Evolutionary conservation across 2,329 filamentous ascomycete species (phyloP).

Genomic region (Trichoderma asperellum): DNA sequence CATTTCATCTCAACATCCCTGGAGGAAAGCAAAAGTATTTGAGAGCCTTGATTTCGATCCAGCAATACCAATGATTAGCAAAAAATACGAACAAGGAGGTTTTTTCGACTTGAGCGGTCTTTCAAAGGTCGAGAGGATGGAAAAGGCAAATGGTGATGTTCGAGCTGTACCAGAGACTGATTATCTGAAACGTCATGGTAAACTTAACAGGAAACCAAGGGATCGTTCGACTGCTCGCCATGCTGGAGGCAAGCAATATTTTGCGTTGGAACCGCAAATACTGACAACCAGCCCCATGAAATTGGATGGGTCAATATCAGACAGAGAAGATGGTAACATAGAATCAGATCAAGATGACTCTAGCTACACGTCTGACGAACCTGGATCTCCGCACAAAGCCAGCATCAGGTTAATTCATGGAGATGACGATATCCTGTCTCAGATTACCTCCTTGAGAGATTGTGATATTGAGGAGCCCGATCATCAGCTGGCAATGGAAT

Average conservation of each 20-base stretch:
- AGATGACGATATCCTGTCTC: constrained; percentile 59
- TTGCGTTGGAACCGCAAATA: constrained; percentile 35
- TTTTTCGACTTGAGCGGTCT: constrained; percentile 53
- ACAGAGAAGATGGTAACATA: constrained; percentile 55
- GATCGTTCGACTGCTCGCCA: constrained; percentile 33
- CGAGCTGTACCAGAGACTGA: constrained; percentile 51
- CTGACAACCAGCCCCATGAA: constrained; percentile 45
- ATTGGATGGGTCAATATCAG: constrained; percentile 44
- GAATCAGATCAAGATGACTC: constrained; percentile 61
- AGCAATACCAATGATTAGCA: constrained; percentile 57
- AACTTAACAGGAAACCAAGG: constrained; percentile 44
- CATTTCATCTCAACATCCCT: constrained; percentile 32
- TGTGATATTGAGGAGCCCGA: constrained; percentile 53
- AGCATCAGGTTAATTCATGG: constrained; percentile 46
- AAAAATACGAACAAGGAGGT: constrained; percentile 62
- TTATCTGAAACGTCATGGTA: constrained; percentile 54
- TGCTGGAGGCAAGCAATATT: constrained; percentile 37
- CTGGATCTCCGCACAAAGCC: constrained; percentile 55
- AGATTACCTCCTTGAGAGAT: constrained; percentile 57
- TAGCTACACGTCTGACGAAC: constrained; percentile 55
- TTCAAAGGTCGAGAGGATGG: constrained; percentile 37
- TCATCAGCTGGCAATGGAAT: constrained; percentile 52
- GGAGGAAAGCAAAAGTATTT: constrained; percentile 53
- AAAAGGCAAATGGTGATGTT: constrained; percentile 38
- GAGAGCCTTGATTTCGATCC: constrained; percentile 60